These are phyloP conservation scores for Ceriops zippeliana DNA, from an alignment of 345 rosid genomes.

Conservation along the genomic window DNA sequence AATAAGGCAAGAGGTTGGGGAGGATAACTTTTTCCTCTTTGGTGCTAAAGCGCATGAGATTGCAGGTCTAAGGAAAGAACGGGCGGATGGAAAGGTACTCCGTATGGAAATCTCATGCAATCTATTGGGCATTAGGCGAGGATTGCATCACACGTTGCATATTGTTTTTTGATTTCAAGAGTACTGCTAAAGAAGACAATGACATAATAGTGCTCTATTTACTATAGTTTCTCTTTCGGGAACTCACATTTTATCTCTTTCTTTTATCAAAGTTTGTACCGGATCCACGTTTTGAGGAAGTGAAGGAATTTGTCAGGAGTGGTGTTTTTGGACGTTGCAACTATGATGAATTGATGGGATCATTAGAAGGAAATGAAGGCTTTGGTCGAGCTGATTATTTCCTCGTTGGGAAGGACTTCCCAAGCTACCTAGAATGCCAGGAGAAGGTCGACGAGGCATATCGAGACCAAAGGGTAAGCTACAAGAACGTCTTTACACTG, in stretches of 20 bases:
- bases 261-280: conserved; percentile 53
- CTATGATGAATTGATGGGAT: conserved; percentile 64
- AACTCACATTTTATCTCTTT: neutral
- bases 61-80: conserved; percentile 61
- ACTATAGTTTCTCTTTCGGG: neutral
- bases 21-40: conserved; percentile 76
- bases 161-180: no score
- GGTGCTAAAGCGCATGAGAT: conserved; percentile 77
- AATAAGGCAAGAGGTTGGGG: conserved; percentile 77
- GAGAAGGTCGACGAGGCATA: conserved; percentile 71
- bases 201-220: neutral
- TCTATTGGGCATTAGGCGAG: neutral
- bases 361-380: conserved; percentile 82
- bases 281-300: conserved; percentile 70
- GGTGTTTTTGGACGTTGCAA: conserved; percentile 61
- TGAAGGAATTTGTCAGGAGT: conserved; percentile 55
- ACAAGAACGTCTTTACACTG: neutral
- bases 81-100: conserved; percentile 68
- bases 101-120: neutral
- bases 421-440: conserved; percentile 78
- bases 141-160: neutral
- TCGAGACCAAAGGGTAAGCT: conserved; percentile 54
- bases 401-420: conserved; percentile 85
- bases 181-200: neutral
- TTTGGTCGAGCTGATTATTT: conserved; percentile 77